Conservation (phyloP, 106 monocot genomes). For the Dendrobium huoshanense region DNA sequence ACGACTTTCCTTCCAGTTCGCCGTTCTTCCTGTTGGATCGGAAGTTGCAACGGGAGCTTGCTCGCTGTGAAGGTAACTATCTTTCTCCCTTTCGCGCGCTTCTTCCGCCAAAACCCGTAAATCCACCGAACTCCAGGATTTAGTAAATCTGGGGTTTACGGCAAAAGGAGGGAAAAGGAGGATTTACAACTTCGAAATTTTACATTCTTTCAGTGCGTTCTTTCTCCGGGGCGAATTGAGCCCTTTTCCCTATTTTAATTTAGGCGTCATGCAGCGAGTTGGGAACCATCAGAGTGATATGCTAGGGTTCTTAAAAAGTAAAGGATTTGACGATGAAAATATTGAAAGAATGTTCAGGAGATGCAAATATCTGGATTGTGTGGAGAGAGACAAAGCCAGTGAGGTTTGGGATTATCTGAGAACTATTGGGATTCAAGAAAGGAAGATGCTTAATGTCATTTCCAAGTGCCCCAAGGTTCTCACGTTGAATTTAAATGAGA, state of each 20-base stretch:
- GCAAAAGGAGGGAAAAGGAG: no score
- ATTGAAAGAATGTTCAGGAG: conserved; percentile 35
- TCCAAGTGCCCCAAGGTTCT: conserved; percentile 84
- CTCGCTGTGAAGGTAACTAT: no score
- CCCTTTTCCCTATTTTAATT: not conserved
- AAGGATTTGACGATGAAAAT: conserved; percentile 45
- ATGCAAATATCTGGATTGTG: conserved; percentile 42
- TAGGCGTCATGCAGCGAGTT: conserved; percentile 26
- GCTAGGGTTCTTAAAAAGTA: conserved; percentile 50
- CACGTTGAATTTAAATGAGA: conserved; percentile 41
- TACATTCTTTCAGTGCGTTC: not conserved
- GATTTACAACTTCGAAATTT: no score
- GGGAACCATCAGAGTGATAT: conserved; percentile 18
- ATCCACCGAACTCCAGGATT: no score
- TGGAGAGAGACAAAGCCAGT: conserved; percentile 19
- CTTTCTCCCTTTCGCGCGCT: no score
- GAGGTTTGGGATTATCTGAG: conserved; percentile 70
- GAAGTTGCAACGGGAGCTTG: no score
- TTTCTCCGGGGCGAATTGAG: not conserved
- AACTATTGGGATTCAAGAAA: conserved; percentile 61
- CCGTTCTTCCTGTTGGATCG: no score
- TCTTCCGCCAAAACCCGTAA: no score
- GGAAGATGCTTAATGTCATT: conserved; percentile 68
- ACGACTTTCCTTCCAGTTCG: no score
- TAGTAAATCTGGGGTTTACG: no score